These are phyloP conservation scores for Rhizoclosmatium sp. DNA, from an alignment of 192 early-diverging fungal genomes.

Conservation along the genomic window DNA sequence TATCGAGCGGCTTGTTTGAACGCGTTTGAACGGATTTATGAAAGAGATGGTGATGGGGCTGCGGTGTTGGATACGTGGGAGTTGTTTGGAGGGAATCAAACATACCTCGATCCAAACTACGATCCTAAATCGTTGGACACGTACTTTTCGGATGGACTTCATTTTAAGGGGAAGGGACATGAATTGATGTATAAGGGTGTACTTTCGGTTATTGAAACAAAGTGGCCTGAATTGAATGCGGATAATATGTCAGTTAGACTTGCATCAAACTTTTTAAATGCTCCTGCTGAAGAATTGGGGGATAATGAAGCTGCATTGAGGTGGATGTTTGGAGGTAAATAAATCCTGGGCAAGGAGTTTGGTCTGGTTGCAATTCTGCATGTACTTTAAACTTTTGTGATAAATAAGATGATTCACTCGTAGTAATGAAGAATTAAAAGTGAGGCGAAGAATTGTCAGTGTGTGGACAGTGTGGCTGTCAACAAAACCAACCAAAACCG, in stretches of 20 bases:
- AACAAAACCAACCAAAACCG: too few relatives aligned
- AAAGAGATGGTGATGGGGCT: neutral
- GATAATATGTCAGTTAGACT: neutral
- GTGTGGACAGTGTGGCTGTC: too few relatives aligned
- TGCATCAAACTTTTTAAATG: neutral
- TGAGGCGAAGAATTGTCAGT: too few relatives aligned
- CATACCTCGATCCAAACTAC: constrained; percentile 15
- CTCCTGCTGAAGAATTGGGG: neutral
- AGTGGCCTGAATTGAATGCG: neutral
- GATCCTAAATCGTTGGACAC: constrained; percentile 11
- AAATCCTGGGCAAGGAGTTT: too few relatives aligned
- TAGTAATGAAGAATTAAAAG: too few relatives aligned
- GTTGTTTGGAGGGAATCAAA: neutral
- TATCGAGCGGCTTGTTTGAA: constrained; percentile 41
- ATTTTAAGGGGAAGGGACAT: neutral
- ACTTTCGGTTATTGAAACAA: neutral
- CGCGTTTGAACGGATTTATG: neutral
- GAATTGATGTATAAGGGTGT: neutral
- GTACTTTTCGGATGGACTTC: constrained; percentile 3
- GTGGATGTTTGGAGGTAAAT: neutral
- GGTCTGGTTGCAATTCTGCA: too few relatives aligned
- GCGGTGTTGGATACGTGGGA: constrained; percentile 39
- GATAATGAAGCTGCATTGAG: neutral
- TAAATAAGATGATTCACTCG: too few relatives aligned
- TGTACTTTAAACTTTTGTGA: too few relatives aligned